Evolutionary conservation across 352 stramenopile species (phyloP).

Genomic region (Globisporangium parvum): DNA sequence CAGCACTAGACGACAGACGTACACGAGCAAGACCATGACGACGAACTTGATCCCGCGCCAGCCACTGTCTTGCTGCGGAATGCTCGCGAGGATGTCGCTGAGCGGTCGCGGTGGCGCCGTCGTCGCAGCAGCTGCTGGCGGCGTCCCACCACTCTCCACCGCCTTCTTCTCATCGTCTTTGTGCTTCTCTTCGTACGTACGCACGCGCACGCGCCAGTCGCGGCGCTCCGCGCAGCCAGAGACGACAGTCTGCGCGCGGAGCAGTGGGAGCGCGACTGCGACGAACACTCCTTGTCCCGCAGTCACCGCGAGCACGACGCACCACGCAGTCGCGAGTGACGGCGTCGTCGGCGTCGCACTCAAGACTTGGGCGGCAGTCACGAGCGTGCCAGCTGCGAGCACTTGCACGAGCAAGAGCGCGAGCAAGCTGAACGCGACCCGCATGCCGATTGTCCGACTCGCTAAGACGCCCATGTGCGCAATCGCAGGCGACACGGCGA

Average conservation of each 20-base stretch:
- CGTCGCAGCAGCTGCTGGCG: no score
- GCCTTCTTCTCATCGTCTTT: conserved; percentile 15
- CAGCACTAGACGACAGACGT: conserved; percentile 17
- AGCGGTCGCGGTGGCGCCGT: background rate
- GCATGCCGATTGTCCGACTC: conserved; percentile 51
- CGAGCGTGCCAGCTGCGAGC: conserved; percentile 18
- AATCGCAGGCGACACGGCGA: conserved; percentile 63
- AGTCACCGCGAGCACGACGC: conserved; percentile 19
- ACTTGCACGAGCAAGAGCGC: conserved; percentile 34
- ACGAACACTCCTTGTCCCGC: conserved; percentile 21
- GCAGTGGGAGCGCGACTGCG: conserved; percentile 15
- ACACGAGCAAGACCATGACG: conserved; percentile 49
- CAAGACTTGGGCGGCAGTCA: conserved; percentile 6
- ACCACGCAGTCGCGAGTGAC: conserved; percentile 4
- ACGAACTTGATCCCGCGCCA: conserved; percentile 58
- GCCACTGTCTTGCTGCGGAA: conserved; percentile 27
- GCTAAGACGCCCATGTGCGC: conserved; percentile 46
- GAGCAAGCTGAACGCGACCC: conserved; percentile 43
- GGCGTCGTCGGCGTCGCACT: background rate
- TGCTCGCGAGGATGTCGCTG: conserved; percentile 2
- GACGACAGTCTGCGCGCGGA: conserved; percentile 25
- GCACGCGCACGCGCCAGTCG: conserved; percentile 33
- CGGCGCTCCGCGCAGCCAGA: conserved; percentile 33
- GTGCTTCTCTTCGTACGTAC: conserved; percentile 25
- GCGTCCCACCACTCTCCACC: background rate